Conservation (phyloP, 2,329 filamentous ascomycete species). For the Colletotrichum sp. region DNA sequence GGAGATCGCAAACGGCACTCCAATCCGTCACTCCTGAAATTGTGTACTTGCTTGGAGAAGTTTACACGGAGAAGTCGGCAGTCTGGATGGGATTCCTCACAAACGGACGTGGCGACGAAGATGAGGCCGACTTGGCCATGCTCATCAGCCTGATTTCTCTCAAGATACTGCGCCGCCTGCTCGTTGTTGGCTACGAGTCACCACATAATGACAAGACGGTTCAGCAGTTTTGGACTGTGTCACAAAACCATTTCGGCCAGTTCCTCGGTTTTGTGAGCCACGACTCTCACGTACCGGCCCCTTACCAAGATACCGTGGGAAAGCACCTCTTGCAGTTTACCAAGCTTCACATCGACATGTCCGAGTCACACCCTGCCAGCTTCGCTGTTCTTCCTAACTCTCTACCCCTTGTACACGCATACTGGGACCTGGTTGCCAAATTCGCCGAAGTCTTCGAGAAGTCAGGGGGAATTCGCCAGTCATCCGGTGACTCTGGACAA, state of each 20-base stretch:
- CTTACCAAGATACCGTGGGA: constrained; percentile 69
- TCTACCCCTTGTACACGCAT: constrained; percentile 76
- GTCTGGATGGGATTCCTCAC: constrained; percentile 70
- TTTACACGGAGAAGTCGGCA: constrained; percentile 77
- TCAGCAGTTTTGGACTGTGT: constrained; percentile 79
- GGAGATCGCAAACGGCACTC: constrained; percentile 75
- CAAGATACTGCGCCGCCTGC: constrained; percentile 78
- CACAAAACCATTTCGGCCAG: constrained; percentile 78
- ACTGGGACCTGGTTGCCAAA: constrained; percentile 82
- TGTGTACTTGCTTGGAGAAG: constrained; percentile 76
- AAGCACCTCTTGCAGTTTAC: constrained; percentile 90
- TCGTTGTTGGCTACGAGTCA: constrained; percentile 82
- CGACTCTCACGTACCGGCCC: constrained; percentile 56
- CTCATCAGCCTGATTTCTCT: constrained; percentile 79
- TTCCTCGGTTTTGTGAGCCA: constrained; percentile 70
- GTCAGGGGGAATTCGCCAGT: constrained; percentile 59
- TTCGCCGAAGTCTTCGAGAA: constrained; percentile 77
- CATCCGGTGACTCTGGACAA: constrained; percentile 33
- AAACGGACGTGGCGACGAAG: constrained; percentile 61
- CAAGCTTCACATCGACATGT: constrained; percentile 90
- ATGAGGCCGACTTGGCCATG: constrained; percentile 66
- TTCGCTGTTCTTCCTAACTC: constrained; percentile 85
- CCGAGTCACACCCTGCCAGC: constrained; percentile 77
- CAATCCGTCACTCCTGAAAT: constrained; percentile 83
- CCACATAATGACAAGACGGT: constrained; percentile 82